Percentiles rank a stretch among this genome's conserved stretches.
Evolutionary conservation across 2,329 filamentous ascomycete genomes (phyloP).

Genomic region (Mollisiaceae sp.): DNA sequence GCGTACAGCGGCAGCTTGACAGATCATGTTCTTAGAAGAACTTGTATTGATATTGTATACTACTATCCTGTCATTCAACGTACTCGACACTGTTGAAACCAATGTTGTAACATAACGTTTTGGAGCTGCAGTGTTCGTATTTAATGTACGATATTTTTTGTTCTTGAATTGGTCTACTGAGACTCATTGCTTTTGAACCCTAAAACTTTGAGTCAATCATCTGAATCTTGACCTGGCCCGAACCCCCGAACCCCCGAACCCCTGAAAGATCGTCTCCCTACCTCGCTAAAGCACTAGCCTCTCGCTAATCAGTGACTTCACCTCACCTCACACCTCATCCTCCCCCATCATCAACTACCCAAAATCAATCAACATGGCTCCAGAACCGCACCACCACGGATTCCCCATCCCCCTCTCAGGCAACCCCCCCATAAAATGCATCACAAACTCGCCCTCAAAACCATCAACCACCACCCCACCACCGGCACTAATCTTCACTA

Average conservation of each 20-base stretch:
- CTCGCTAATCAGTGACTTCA: constrained; percentile 3
- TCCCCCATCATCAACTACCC: background rate
- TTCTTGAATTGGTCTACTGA: too few species aligned
- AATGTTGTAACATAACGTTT: too few species aligned
- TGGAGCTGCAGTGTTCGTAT: background rate
- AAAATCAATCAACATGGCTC: background rate
- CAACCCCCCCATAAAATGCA: constrained; percentile 11
- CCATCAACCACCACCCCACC: background rate
- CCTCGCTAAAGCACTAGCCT: background rate
- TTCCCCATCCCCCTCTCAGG: background rate
- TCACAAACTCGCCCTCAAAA: background rate
- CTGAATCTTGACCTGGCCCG: too few species aligned
- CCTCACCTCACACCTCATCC: background rate
- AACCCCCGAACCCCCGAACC: background rate
- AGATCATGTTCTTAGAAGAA: background rate
- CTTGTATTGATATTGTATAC: background rate
- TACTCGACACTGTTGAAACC: too few species aligned
- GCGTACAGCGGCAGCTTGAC: background rate
- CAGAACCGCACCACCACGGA: background rate
- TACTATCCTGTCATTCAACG: background rate
- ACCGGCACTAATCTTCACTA: constrained; percentile 3
- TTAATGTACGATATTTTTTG: too few species aligned
- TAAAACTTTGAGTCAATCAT: too few species aligned
- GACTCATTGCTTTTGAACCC: too few species aligned
- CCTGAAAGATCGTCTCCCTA: background rate